A percentile compares a stretch with the other conserved stretches of the same genome.
Evolutionary conservation across 2,329 filamentous ascomycete species (phyloP).

Genomic region (Pestalotiopsis sp.): DNA sequence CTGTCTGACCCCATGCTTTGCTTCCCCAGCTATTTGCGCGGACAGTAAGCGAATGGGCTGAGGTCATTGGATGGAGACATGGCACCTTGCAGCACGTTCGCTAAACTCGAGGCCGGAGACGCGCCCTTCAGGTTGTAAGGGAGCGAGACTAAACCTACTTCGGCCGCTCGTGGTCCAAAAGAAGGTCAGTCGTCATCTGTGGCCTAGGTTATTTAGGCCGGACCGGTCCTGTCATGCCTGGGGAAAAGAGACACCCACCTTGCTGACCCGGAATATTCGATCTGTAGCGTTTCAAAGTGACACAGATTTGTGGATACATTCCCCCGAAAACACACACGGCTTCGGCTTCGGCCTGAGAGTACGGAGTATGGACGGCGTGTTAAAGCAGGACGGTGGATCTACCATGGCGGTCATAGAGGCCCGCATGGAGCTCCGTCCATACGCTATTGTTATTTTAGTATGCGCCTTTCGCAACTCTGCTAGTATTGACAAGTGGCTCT

Average conservation of each 20-base stretch:
- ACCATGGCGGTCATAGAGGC: not conserved
- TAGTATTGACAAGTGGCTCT: not conserved
- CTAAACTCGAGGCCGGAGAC: conserved; percentile 3
- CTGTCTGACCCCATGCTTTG: conserved; percentile 2
- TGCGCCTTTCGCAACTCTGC: not conserved
- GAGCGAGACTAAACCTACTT: conserved; percentile 1
- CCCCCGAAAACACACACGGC: not conserved
- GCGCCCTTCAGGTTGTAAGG: conserved; percentile 5
- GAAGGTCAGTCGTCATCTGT: not conserved
- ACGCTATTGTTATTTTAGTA: not conserved
- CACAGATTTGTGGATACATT: not conserved
- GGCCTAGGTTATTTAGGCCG: not conserved
- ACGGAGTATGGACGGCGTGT: no score
- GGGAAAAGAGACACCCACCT: not conserved
- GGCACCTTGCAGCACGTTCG: conserved; percentile 1
- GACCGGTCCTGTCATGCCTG: not conserved
- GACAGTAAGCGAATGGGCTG: not conserved
- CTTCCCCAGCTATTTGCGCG: not conserved
- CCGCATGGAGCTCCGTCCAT: not conserved
- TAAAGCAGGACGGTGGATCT: not conserved
- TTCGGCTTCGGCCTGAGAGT: not conserved
- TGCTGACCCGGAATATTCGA: not conserved
- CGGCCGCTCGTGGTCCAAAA: not conserved
- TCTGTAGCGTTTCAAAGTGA: not conserved
- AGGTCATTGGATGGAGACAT: conserved; percentile 1